Conservation (phyloP, 768 basidiomycete species). For the Suillus placidus region DNA sequence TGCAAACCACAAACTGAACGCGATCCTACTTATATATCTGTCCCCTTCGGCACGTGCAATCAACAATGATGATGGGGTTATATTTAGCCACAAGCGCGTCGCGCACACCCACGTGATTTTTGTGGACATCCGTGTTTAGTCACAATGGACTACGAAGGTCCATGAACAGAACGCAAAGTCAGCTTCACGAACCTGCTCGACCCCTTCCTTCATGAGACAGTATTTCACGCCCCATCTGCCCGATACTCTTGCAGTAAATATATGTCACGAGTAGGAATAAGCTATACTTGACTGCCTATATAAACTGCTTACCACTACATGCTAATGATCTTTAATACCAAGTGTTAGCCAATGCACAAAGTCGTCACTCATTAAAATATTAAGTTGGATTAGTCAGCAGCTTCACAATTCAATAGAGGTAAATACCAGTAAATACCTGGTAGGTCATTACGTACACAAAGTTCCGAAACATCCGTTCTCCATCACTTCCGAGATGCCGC, state of each 20-base stretch:
- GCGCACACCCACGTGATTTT: slow-evolving; percentile 11
- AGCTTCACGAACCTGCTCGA: too few relatives aligned
- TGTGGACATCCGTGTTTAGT: not conserved
- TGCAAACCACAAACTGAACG: not conserved
- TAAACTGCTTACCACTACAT: too few relatives aligned
- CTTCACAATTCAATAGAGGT: not conserved
- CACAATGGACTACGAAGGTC: too few relatives aligned
- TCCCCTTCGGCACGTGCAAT: slow-evolving; percentile 3
- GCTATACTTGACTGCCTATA: slow-evolving; percentile 10
- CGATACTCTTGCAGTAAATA: not conserved
- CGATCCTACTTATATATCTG: slow-evolving; percentile 6
- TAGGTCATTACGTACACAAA: not conserved
- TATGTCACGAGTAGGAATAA: not conserved
- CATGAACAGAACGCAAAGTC: too few relatives aligned
- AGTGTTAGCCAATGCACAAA: too few relatives aligned
- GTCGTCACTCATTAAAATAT: too few relatives aligned
- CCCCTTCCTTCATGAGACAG: not conserved
- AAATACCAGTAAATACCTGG: too few relatives aligned
- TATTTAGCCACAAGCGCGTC: slow-evolving; percentile 12
- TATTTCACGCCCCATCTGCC: not conserved
- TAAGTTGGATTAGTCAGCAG: not conserved
- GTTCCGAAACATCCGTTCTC: not conserved
- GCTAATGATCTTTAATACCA: too few relatives aligned
- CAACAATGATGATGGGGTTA: slow-evolving; percentile 7
- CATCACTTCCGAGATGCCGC: not conserved